These are phyloP conservation scores for Populus simonii DNA, from an alignment of 345 rosid species.

Conservation along the genomic window DNA sequence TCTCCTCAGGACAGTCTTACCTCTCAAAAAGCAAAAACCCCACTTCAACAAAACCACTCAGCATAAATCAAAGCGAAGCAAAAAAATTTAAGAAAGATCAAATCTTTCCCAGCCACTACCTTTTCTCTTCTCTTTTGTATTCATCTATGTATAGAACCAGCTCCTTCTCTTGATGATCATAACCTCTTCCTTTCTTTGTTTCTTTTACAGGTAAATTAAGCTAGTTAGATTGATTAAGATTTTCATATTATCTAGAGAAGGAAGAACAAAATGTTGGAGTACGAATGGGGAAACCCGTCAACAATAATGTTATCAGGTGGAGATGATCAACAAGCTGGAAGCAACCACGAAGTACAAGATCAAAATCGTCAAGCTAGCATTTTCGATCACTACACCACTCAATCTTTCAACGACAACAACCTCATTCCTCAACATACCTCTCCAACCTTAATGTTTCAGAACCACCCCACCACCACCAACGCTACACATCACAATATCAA, in stretches of 20 bases:
- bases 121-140: background rate
- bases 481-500: constrained; percentile 6
- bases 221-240: background rate
- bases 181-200: background rate
- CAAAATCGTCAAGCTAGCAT: constrained; percentile 44
- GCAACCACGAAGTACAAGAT: constrained; percentile 23
- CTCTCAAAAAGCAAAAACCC: background rate
- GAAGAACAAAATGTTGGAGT: constrained; percentile 58
- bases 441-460: constrained; percentile 15
- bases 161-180: background rate
- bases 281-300: constrained; percentile 80
- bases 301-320: constrained; percentile 44
- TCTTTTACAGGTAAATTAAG: constrained; percentile 1
- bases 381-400: constrained; percentile 40
- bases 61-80: background rate
- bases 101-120: background rate
- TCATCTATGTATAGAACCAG: background rate
- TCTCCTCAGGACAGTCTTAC: constrained; percentile 31
- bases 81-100: background rate
- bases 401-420: constrained; percentile 29
- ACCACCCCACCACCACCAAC: constrained; percentile 37
- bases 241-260: background rate
- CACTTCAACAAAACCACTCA: background rate
- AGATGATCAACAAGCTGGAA: constrained; percentile 30
- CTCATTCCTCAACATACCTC: constrained; percentile 22